Conservation (phyloP, 371 early-diverging fungal genomes). For the Lichtheimia ramosa region DNA sequence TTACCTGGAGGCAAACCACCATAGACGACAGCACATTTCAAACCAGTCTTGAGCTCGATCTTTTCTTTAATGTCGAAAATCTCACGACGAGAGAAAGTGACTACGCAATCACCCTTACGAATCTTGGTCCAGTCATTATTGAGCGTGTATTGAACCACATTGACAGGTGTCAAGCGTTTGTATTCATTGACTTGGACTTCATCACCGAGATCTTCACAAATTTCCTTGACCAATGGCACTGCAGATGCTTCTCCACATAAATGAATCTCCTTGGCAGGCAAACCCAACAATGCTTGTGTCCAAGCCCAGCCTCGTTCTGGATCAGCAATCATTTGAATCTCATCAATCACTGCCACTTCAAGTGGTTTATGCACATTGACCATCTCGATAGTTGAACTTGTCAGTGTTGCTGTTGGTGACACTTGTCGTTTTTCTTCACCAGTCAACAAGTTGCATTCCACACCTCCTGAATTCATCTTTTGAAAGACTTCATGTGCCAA, state of each 20-base stretch:
- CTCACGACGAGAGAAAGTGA: conserved; percentile 81
- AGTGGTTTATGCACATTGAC: conserved; percentile 54
- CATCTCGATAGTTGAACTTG: conserved; percentile 93
- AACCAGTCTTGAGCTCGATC: conserved; percentile 76
- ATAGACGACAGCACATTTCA: conserved; percentile 91
- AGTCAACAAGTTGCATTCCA: conserved; percentile 83
- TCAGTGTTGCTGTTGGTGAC: conserved; percentile 40
- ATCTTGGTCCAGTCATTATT: conserved; percentile 57
- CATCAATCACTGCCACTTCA: conserved; percentile 94
- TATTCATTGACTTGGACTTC: conserved; percentile 80
- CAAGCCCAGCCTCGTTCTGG: conserved; percentile 93
- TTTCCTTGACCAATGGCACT: conserved; percentile 76
- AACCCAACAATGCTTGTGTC: conserved; percentile 84
- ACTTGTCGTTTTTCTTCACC: conserved; percentile 87
- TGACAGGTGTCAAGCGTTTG: conserved; percentile 74
- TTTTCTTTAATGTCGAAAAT: conserved; percentile 77
- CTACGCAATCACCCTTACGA: conserved; percentile 84
- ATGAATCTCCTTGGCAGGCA: conserved; percentile 88
- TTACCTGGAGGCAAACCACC: conserved; percentile 87
- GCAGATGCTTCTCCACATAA: conserved; percentile 93
- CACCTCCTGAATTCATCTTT: conserved; percentile 75
- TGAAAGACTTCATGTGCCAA: conserved; percentile 94
- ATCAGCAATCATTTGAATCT: conserved; percentile 95
- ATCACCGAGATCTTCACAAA: conserved; percentile 76
- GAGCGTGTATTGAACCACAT: conserved; percentile 55